phyloP scores from a whole-genome alignment of 2,329 filamentous ascomycete species.

The Pseudonectria buxi region DNA sequence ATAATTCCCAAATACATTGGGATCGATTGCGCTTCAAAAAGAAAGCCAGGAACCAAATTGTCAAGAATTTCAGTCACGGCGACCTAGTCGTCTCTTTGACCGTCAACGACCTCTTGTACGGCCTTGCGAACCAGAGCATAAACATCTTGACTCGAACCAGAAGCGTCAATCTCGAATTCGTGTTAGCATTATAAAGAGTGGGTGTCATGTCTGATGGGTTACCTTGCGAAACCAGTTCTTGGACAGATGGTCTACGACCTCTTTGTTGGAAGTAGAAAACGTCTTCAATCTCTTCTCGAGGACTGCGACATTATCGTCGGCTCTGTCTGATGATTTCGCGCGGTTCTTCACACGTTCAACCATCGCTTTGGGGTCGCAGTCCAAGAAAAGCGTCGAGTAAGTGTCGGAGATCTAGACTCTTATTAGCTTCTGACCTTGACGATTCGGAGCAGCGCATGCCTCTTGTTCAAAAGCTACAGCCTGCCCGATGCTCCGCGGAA shows the following conservation, averaged over 20 bases:
- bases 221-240: slow-evolving; percentile 4
- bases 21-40: too few species aligned
- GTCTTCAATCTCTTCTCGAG: neutral
- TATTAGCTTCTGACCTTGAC: too few species aligned
- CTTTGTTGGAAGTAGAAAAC: neutral
- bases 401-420: slow-evolving; percentile 1
- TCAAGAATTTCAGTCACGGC: too few species aligned
- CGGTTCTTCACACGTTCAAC: neutral
- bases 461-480: slow-evolving; percentile 7
- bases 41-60: too few species aligned
- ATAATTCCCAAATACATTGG: too few species aligned
- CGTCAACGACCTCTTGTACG: neutral
- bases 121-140: neutral
- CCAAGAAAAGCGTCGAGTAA: slow-evolving; percentile 5
- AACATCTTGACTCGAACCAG: neutral
- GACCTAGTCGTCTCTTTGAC: too few species aligned
- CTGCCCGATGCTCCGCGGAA: slow-evolving; percentile 4
- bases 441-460: slow-evolving; percentile 1
- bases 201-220: slow-evolving; percentile 2
- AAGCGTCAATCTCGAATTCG: neutral
- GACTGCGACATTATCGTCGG: too few species aligned
- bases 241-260: slow-evolving; percentile 5
- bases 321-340: too few species aligned
- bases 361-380: slow-evolving; percentile 1
- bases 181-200: neutral